Percentiles rank a stretch among this genome's conserved stretches.
phyloP scores from a whole-genome alignment of 192 early-diverging fungal species.

The Coemansia sp. region DNA sequence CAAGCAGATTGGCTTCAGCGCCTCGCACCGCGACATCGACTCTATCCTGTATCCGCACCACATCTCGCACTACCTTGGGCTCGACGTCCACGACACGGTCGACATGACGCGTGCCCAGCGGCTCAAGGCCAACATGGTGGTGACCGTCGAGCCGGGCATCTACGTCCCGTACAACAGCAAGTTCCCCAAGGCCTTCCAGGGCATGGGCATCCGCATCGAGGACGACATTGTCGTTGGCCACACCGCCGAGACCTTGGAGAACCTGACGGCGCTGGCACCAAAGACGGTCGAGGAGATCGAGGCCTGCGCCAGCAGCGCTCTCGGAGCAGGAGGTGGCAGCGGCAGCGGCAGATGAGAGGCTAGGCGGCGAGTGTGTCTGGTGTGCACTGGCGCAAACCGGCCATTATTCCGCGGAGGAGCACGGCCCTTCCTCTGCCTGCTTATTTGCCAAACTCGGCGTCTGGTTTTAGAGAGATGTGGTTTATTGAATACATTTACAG shows the following conservation, averaged over 20 bases:
- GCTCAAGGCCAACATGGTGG: slow-evolving; percentile 78
- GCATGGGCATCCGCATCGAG: slow-evolving; percentile 93
- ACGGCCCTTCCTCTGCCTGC: no score
- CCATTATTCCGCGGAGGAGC: no score
- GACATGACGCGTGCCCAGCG: slow-evolving; percentile 66
- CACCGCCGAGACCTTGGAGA: slow-evolving; percentile 58
- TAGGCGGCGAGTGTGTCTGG: no score
- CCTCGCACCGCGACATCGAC: slow-evolving; percentile 69
- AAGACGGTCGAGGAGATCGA: slow-evolving; percentile 85
- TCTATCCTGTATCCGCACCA: slow-evolving; percentile 87
- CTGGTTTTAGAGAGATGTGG: no score
- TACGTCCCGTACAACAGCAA: slow-evolving; percentile 76
- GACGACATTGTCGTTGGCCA: slow-evolving; percentile 87
- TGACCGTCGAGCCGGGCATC: slow-evolving; percentile 94
- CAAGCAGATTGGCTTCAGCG: slow-evolving; percentile 63
- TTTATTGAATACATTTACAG: no score
- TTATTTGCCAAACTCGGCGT: no score
- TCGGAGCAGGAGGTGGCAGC: no score
- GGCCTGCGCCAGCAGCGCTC: slow-evolving; percentile 19
- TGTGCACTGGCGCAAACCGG: no score
- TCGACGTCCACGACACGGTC: slow-evolving; percentile 92
- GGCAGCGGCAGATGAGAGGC: no score
- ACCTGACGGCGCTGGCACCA: slow-evolving; percentile 68
- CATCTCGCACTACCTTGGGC: slow-evolving; percentile 88
- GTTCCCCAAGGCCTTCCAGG: slow-evolving; percentile 79